A percentile compares a stretch with the other conserved stretches of the same genome.
Conservation (phyloP, 441 rosid genomes). For the Omphalea diandra region DNA sequence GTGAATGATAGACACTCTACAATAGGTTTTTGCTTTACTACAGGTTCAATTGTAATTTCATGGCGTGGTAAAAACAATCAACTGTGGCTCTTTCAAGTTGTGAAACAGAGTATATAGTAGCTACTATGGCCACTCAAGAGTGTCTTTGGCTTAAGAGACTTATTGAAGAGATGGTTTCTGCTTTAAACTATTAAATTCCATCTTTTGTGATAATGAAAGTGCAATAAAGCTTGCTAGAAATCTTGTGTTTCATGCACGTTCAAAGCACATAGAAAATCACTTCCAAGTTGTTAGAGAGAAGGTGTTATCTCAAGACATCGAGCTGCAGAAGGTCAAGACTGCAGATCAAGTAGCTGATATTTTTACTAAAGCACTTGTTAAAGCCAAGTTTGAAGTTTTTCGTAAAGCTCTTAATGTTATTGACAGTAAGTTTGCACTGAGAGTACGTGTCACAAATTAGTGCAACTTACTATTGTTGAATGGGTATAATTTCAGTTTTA, state of each 20-base stretch:
- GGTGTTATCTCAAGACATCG: background rate
- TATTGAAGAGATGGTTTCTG: background rate
- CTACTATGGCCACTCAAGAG: constrained; percentile 4
- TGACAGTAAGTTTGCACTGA: too few species aligned
- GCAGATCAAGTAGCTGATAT: background rate
- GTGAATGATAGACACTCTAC: background rate
- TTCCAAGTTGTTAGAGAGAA: background rate
- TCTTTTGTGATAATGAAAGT: background rate
- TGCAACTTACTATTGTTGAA: too few species aligned
- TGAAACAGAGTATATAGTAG: background rate
- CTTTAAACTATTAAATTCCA: background rate
- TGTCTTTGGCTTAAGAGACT: constrained; percentile 2
- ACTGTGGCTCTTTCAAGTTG: background rate
- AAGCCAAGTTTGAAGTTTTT: too few species aligned
- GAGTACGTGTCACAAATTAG: too few species aligned
- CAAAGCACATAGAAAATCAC: background rate
- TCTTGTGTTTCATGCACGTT: background rate
- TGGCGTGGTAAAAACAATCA: background rate
- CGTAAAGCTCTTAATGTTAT: too few species aligned
- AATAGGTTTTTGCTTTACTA: constrained; percentile 1
- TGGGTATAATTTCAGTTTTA: too few species aligned
- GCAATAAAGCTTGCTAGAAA: background rate
- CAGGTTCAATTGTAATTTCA: background rate
- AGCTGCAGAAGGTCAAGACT: too few species aligned
- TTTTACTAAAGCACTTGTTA: background rate